A percentile compares a stretch with the other conserved stretches of the same genome.
phyloP scores from a whole-genome alignment of 2,329 filamentous ascomycete species.

The Chrysoporthe cubensis region DNA sequence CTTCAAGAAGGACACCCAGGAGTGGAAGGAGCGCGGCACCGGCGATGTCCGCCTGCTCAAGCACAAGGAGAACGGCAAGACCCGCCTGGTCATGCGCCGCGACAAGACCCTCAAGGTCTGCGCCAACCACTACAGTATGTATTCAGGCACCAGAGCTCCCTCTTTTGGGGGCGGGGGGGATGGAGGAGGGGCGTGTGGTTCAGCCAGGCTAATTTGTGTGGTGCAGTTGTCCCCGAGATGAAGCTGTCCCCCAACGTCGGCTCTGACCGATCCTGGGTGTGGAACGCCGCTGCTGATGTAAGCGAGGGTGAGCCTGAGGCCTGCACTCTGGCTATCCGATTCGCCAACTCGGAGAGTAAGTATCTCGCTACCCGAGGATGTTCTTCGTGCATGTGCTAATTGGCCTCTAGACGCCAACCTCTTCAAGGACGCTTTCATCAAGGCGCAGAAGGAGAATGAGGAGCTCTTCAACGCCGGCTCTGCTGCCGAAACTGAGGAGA shows the following conservation, averaged over 20 bases:
- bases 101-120: constrained; percentile 99
- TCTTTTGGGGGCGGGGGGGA: too few species aligned
- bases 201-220: constrained; percentile 9
- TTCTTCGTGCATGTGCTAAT: constrained; percentile 34
- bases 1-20: constrained; percentile 86
- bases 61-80: constrained; percentile 99
- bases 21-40: constrained; percentile 99
- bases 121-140: constrained; percentile 98
- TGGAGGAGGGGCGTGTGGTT: too few species aligned
- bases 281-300: constrained; percentile 97
- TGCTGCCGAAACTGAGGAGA: constrained; percentile 37
- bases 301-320: constrained; percentile 98
- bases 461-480: constrained; percentile 66
- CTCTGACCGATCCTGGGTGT: constrained; percentile 98
- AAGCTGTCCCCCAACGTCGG: constrained; percentile 98
- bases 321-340: constrained; percentile 93
- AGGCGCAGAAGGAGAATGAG: constrained; percentile 96
- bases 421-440: constrained; percentile 97
- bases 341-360: constrained; percentile 96
- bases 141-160: background rate
- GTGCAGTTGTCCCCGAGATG: constrained; percentile 92
- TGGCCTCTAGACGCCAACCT: constrained; percentile 78
- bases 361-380: constrained; percentile 32
- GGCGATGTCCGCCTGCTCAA: constrained; percentile 95
- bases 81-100: constrained; percentile 94